Percentiles rank a stretch among this genome's conserved stretches.
phyloP scores from a whole-genome alignment of 352 stramenopile species.

The Globisporangium acanthophoron region DNA sequence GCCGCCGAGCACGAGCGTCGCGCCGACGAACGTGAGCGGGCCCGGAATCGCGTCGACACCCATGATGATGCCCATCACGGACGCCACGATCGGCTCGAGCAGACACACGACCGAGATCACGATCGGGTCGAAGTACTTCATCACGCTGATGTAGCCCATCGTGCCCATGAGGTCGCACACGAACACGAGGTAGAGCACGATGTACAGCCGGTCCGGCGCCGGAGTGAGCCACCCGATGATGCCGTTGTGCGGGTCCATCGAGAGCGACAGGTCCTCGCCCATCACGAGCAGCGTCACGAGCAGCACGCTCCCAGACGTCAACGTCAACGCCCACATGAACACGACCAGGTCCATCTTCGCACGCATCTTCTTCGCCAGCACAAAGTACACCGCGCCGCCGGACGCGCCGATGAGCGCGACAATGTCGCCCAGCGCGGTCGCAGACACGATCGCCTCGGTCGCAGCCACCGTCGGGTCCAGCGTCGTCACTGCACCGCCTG shows the following conservation, averaged over 20 bases:
- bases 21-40: conserved; percentile 56
- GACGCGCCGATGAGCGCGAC: conserved; percentile 69
- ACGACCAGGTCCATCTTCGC: conserved; percentile 63
- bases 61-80: conserved; percentile 64
- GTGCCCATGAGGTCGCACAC: conserved; percentile 85
- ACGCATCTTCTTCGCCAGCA: conserved; percentile 66
- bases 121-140: conserved; percentile 92
- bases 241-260: conserved; percentile 57
- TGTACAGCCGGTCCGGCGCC: conserved; percentile 47
- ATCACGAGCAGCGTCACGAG: conserved; percentile 63
- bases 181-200: conserved; percentile 81
- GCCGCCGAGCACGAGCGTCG: conserved; percentile 59
- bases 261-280: conserved; percentile 64
- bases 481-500: conserved; percentile 68
- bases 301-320: conserved; percentile 26
- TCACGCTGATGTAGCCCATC: conserved; percentile 80
- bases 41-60: conserved; percentile 78
- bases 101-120: conserved; percentile 88
- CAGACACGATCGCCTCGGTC: conserved; percentile 31
- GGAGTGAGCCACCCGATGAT: conserved; percentile 77
- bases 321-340: conserved; percentile 43
- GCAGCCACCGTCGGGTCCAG: conserved; percentile 40
- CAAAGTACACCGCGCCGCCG: conserved; percentile 69
- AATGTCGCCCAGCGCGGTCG: conserved; percentile 37
- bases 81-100: conserved; percentile 78